A percentile compares a stretch with the other conserved stretches of the same genome.
These are phyloP conservation scores for Ophiostoma sp. DNA, from an alignment of 2,329 filamentous ascomycete species.

Conservation along the genomic window DNA sequence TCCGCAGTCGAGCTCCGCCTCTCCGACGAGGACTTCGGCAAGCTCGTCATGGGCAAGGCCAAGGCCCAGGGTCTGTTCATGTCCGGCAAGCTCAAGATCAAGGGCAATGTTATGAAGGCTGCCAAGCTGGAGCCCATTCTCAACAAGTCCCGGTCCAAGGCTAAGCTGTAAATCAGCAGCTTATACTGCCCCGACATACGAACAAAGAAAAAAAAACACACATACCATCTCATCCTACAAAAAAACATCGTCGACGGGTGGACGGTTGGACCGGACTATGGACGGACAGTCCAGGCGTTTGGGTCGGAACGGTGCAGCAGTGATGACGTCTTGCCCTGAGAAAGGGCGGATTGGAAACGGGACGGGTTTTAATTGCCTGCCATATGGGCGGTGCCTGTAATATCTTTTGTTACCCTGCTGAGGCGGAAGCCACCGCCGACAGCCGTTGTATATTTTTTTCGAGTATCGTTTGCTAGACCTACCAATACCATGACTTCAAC, in stretches of 20 bases:
- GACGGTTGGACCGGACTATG: neutral
- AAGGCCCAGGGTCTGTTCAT: constrained; percentile 97
- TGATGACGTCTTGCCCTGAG: neutral
- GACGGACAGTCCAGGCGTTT: neutral
- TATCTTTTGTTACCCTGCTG: constrained; percentile 12
- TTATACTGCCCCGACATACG: neutral
- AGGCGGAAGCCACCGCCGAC: constrained; percentile 10
- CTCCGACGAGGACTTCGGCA: constrained; percentile 82
- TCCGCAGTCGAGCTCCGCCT: constrained; percentile 75
- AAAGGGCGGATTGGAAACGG: constrained; percentile 6
- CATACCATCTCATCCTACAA: neutral
- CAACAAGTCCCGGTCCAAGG: constrained; percentile 74
- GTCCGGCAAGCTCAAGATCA: constrained; percentile 97
- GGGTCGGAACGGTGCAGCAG: neutral
- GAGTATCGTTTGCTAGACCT: neutral
- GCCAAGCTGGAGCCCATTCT: constrained; percentile 94
- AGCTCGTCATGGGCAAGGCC: constrained; percentile 80
- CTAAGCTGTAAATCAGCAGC: constrained; percentile 64
- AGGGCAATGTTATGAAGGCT: constrained; percentile 97
- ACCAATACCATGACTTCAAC: neutral
- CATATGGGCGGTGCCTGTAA: neutral
- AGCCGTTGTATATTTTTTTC: constrained; percentile 17
- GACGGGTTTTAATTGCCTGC: constrained; percentile 9
- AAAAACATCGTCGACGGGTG: neutral
- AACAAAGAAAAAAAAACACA: neutral